Conservation (phyloP, 371 early-diverging fungal genomes). For the Mortierella sp. region DNA sequence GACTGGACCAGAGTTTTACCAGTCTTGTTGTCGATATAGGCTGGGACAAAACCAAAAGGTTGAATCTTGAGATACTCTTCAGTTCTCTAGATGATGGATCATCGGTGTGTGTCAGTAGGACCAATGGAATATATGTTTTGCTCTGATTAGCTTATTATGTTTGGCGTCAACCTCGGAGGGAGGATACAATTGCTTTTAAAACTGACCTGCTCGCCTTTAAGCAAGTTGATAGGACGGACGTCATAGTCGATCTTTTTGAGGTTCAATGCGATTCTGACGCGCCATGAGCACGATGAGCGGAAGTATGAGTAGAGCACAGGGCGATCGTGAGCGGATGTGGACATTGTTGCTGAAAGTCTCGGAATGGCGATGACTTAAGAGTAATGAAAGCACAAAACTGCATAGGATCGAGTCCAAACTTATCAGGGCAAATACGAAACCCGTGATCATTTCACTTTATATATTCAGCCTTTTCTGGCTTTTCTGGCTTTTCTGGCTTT, state of each 20-base stretch:
- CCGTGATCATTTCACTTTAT: background rate
- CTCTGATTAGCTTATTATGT: too few species aligned
- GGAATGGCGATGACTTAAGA: background rate
- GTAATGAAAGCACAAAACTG: constrained; percentile 5
- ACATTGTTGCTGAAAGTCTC: background rate
- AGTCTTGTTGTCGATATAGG: constrained; percentile 67
- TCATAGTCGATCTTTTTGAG: constrained; percentile 84
- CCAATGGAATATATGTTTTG: background rate
- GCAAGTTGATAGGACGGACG: constrained; percentile 70
- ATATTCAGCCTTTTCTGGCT: background rate
- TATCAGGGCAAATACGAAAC: background rate
- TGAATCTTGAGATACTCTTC: constrained; percentile 73
- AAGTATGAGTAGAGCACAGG: constrained; percentile 82
- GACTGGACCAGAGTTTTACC: constrained; percentile 75
- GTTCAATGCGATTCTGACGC: constrained; percentile 82
- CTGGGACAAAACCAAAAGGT: constrained; percentile 81
- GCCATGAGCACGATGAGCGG: constrained; percentile 82
- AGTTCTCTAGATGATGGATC: constrained; percentile 39
- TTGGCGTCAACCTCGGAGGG: too few species aligned
- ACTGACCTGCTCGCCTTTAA: constrained; percentile 78
- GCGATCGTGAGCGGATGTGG: constrained; percentile 14
- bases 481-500: background rate
- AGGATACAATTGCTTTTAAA: background rate
- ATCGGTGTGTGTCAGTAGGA: background rate
- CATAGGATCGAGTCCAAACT: background rate